Evolutionary conservation across 495 filamentous ascomycete species (phyloP), one percentile per base, ranked within the genome.

Genomic region (Mytilinidion resinicola): DNA sequence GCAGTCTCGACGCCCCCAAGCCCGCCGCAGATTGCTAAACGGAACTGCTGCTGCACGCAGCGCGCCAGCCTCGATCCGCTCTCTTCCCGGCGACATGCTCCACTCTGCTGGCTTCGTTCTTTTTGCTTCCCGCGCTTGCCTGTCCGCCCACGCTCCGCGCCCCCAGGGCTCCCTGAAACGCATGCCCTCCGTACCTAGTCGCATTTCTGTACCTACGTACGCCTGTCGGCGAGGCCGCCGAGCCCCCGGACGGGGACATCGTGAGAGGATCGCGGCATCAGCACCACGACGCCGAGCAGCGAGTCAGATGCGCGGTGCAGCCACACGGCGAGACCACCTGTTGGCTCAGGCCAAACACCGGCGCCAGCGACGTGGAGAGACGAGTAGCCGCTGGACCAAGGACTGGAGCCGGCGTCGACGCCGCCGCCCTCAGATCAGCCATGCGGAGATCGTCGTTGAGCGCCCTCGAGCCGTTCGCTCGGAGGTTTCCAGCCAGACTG

Each of bases 51-150:
- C 57, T 53, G 53, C 55, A 63, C 30, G 25, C 25, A 30, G 3
- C 25, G 25, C 25, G 25, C 25, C 25, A 30, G 25, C 25, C 25
- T 30, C 25, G 6, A 30, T 30, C 2, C 25, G 25, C 25, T 30
- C 25, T 3, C 25, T 30, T 6, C 25, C 25, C 25, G 25, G 25
- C 25, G 25, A 6, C 25, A 2, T 30, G 25, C 25, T 30, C 25
- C 25, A 30, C 25, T 30, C 25, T 30, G 6, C 25, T 30, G 25
- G 25, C 25, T 30, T 30, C 25, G 25, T 17, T 30, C 50, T 53
- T 53, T 37, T 50, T 43, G 36, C 42, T 43, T 58, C 44, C 56
- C 56, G 61, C 61, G 54, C 50, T 57, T 61, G 51, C 48, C 62
- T 35, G 49, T 25, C 38, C n/a, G 39, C 53, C 55, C 47, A 56